Evolutionary conservation across 805 yeast species (phyloP).

Genomic region (Kuraishia molischiana): DNA sequence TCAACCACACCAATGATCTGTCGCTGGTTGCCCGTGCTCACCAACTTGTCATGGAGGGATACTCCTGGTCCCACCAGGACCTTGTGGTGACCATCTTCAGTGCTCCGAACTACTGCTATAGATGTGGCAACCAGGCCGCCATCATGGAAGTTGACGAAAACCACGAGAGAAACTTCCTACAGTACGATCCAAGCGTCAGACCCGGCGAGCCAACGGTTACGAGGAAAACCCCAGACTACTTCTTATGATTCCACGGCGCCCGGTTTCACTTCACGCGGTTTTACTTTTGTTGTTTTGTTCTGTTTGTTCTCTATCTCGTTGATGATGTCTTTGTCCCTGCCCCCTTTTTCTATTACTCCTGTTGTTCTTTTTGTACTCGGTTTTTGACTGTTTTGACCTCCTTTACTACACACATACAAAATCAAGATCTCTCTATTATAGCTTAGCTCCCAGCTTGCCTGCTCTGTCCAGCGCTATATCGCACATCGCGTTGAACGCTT

Average conservation of each 20-base stretch:
- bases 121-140: slow-evolving; percentile 98
- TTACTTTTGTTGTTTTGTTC: background rate
- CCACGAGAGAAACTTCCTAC: slow-evolving; percentile 83
- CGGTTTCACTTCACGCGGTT: background rate
- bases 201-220: slow-evolving; percentile 98
- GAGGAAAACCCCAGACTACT: slow-evolving; percentile 94
- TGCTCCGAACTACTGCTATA: slow-evolving; percentile 94
- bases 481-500: slow-evolving; percentile 83
- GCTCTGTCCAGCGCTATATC: slow-evolving; percentile 82
- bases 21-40: slow-evolving; percentile 89
- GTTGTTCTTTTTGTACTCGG: background rate
- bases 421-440: background rate
- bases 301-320: background rate
- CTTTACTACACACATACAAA: no score
- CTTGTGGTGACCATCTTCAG: slow-evolving; percentile 88
- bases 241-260: slow-evolving; percentile 38
- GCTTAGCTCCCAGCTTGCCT: slow-evolving; percentile 28
- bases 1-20: slow-evolving; percentile 83
- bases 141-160: slow-evolving; percentile 96
- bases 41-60: slow-evolving; percentile 97
- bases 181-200: slow-evolving; percentile 93
- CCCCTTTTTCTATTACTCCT: background rate
- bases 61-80: slow-evolving; percentile 90
- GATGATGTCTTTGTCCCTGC: no score
- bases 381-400: no score